phyloP scores from a whole-genome alignment of 176 grass and related monocot genomes.

The Metroxylon sagu region DNA sequence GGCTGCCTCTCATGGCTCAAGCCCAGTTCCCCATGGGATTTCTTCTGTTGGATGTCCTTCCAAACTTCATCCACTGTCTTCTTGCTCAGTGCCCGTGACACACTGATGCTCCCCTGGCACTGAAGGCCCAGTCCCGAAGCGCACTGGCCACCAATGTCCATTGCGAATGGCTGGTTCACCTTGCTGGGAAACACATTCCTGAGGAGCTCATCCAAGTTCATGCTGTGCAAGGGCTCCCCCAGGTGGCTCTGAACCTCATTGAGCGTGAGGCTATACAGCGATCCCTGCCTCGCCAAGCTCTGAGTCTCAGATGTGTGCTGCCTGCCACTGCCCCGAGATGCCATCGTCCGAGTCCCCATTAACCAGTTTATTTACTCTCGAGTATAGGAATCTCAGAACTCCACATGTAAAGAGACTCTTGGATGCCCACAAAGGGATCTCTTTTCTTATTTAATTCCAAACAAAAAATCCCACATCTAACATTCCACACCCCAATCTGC shows the following conservation, averaged over 20 bases:
- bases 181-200: slow-evolving; percentile 9
- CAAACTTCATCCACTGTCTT: slow-evolving; percentile 19
- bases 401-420: no score
- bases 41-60: slow-evolving; percentile 16
- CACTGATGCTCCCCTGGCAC: slow-evolving; percentile 1
- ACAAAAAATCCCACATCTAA: no score
- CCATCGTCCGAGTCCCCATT: no score
- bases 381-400: no score
- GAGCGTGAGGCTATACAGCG: slow-evolving; percentile 10
- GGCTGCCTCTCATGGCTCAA: neutral
- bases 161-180: neutral
- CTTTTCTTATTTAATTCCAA: no score
- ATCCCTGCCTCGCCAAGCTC: no score
- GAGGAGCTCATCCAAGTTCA: slow-evolving; percentile 24
- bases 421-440: no score
- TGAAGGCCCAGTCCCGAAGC: neutral
- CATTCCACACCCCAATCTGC: no score
- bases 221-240: slow-evolving; percentile 18
- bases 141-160: neutral
- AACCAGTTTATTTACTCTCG: no score
- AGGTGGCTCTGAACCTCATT: slow-evolving; percentile 21
- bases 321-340: no score
- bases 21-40: neutral
- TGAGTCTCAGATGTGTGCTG: no score
- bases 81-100: slow-evolving; percentile 2